A percentile compares a stretch with the other conserved stretches of the same genome.
phyloP scores from a whole-genome alignment of 257 asterid species.

The Plectranthus barbatus region DNA sequence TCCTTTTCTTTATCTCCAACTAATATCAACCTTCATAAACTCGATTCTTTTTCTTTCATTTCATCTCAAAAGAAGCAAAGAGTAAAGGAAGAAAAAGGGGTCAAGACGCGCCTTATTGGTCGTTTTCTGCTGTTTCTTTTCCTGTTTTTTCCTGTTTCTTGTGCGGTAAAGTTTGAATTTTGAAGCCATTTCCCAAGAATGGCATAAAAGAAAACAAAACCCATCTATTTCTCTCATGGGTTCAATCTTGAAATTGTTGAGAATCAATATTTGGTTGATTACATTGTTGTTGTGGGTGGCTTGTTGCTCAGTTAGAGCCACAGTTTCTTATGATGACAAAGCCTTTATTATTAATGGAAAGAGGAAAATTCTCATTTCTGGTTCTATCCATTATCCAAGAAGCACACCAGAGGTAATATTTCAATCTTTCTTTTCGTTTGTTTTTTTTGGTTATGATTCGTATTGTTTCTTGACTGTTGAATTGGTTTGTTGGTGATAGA shows the following conservation, averaged over 20 bases:
- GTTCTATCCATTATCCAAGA: slow-evolving; percentile 62
- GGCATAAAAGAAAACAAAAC: background rate
- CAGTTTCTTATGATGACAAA: slow-evolving; percentile 55
- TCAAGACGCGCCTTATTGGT: background rate
- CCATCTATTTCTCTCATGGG: background rate
- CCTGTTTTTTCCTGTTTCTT: background rate
- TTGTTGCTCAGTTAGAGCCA: slow-evolving; percentile 29
- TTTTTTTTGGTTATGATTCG: background rate
- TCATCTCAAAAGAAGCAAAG: slow-evolving; percentile 17
- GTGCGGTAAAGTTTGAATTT: background rate
- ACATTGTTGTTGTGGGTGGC: slow-evolving; percentile 3
- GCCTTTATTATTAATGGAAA: slow-evolving; percentile 46
- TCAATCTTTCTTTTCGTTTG: background rate
- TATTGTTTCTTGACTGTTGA: background rate
- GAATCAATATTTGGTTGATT: slow-evolving; percentile 10
- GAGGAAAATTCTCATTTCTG: slow-evolving; percentile 52
- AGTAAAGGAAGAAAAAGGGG: background rate
- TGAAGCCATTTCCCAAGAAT: background rate
- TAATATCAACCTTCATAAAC: background rate
- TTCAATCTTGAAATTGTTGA: slow-evolving; percentile 13
- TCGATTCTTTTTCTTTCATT: background rate
- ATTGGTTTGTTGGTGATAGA: slow-evolving; percentile 27
- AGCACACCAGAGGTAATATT: slow-evolving; percentile 48
- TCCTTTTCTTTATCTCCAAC: background rate
- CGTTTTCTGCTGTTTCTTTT: background rate